Evolutionary conservation across 331 rosid genomes (phyloP), one percentile per base, ranked within the genome.

Genomic region (Cucumis variabilis): DNA sequence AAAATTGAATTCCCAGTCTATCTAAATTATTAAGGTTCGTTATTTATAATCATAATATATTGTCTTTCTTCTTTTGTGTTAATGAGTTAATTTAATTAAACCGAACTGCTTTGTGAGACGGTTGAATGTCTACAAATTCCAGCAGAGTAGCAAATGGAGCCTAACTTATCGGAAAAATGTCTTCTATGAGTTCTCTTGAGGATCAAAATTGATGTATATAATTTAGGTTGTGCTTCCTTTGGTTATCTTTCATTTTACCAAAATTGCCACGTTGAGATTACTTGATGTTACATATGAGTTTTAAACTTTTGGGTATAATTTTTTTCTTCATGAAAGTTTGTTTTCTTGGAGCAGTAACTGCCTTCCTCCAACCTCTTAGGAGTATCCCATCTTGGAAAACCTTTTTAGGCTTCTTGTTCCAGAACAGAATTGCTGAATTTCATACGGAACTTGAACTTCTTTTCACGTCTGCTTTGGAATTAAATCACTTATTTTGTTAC

Each of bases 371-470:
- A 96, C 99, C 70, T 90, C 93, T 71, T 95, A 97, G 90, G 99
- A 97, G 91, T 84, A 93, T 89, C 98, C 98, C 67, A 94, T 96
- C 84, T 92, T 97, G 88, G 99, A 98, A 96, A 97, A 97, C 89
- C 91, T 97, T 78, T 89, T 97, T 94, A 93, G 99, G 88, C 95
- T 97, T 50, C 99, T 97, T 70, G 98, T n/a, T 97, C 88, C 98
- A 97, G 91, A 97, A 97, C 74, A 94, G 99, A 88, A 97, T 97
- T 89, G 99, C 98, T 86, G 98, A 97, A 91, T 97, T 97, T 85
- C 99, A 97, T 86, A 96, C 99, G 21, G 99, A 97, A 90, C 90
- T 97, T 92, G 98, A 97, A 88, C 88, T 96, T 86, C 98, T 97
- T 62, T 93, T 98, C 23, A 89, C 98, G 0, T 3, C 90, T 88